Percentiles rank a stretch among this genome's conserved stretches.
Conservation (phyloP, 352 stramenopile genomes). For the Globisporangium emineosum region DNA sequence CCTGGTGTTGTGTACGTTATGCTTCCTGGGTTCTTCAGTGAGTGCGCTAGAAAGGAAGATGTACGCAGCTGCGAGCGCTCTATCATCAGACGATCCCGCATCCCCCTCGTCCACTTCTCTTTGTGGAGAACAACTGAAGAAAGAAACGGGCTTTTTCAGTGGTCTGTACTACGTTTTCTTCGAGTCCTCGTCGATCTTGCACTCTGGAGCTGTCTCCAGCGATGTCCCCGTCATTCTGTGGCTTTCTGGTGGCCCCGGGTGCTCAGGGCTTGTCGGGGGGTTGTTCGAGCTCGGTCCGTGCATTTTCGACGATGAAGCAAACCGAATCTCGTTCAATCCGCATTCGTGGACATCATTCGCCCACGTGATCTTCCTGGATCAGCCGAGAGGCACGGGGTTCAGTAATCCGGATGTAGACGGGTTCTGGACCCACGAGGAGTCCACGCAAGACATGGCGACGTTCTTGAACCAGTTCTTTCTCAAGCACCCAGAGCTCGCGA, state of each 20-base stretch:
- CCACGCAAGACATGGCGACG: conserved; percentile 36
- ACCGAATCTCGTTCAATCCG: conserved; percentile 78
- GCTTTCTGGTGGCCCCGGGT: conserved; percentile 96
- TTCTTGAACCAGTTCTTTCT: conserved; percentile 64
- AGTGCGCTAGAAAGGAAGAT: conserved; percentile 5
- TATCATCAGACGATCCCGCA: conserved; percentile 5
- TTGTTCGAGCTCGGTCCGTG: conserved; percentile 97
- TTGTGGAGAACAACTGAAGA: conserved; percentile 58
- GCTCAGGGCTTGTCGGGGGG: conserved; percentile 91
- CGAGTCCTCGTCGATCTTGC: conserved; percentile 37
- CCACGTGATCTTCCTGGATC: conserved; percentile 97
- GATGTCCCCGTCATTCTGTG: conserved; percentile 91
- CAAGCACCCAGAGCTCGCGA: conserved; percentile 31
- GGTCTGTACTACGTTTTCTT: conserved; percentile 79
- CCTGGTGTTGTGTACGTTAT: conserved; percentile 1
- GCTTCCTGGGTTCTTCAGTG: not conserved
- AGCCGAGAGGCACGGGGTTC: conserved; percentile 85
- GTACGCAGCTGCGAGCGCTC: conserved; percentile 28
- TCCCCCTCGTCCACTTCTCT: conserved; percentile 27
- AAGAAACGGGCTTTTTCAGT: conserved; percentile 59
- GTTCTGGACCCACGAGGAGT: conserved; percentile 49
- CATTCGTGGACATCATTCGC: conserved; percentile 93
- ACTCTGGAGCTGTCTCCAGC: not conserved
- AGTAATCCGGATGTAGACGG: conserved; percentile 22
- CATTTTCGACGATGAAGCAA: conserved; percentile 64